phyloP scores from a whole-genome alignment of 2,329 filamentous ascomycete genomes.

The Nothophaeocryptopus gaeumannii region DNA sequence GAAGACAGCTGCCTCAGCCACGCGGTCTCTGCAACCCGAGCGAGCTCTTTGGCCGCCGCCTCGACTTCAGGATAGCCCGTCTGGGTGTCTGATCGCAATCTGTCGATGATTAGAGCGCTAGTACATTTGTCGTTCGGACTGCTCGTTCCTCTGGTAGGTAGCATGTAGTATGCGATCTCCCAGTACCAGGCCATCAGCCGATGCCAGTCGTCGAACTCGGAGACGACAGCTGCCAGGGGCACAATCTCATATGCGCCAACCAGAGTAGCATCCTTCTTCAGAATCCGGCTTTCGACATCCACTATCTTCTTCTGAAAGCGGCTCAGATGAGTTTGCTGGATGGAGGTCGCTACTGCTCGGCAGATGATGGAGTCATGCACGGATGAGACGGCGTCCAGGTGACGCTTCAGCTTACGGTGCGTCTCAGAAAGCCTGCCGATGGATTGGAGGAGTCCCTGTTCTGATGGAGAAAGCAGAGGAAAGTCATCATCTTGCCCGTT shows the following conservation, averaged over 20 bases:
- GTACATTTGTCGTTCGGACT: slow-evolving; percentile 23
- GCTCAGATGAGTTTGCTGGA: slow-evolving; percentile 70
- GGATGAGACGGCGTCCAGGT: slow-evolving; percentile 64
- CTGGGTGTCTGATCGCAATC: slow-evolving; percentile 69
- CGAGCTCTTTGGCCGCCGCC: slow-evolving; percentile 67
- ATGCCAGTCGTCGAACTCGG: slow-evolving; percentile 83
- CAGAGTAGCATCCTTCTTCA: slow-evolving; percentile 70
- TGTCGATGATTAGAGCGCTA: slow-evolving; percentile 68
- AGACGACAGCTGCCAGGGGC: slow-evolving; percentile 78
- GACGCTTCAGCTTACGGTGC: slow-evolving; percentile 68
- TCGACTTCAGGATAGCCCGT: slow-evolving; percentile 89
- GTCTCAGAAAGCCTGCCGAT: slow-evolving; percentile 75
- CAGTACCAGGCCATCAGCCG: slow-evolving; percentile 83
- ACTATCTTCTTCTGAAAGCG: slow-evolving; percentile 81
- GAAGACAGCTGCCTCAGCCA: slow-evolving; percentile 89
- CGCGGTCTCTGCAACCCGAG: slow-evolving; percentile 76
- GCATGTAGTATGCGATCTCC: slow-evolving; percentile 68
- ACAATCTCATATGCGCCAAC: slow-evolving; percentile 94
- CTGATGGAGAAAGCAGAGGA: slow-evolving; percentile 66
- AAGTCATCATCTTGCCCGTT: slow-evolving; percentile 35
- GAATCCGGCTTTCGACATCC: slow-evolving; percentile 74
- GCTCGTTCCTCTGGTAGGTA: slow-evolving; percentile 33
- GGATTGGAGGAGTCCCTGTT: slow-evolving; percentile 75
- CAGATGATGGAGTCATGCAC: slow-evolving; percentile 78
- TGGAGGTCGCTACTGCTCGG: slow-evolving; percentile 77